Evolutionary conservation across 257 asterid genomes (phyloP).

Genomic region (Hygrophila difformis): DNA sequence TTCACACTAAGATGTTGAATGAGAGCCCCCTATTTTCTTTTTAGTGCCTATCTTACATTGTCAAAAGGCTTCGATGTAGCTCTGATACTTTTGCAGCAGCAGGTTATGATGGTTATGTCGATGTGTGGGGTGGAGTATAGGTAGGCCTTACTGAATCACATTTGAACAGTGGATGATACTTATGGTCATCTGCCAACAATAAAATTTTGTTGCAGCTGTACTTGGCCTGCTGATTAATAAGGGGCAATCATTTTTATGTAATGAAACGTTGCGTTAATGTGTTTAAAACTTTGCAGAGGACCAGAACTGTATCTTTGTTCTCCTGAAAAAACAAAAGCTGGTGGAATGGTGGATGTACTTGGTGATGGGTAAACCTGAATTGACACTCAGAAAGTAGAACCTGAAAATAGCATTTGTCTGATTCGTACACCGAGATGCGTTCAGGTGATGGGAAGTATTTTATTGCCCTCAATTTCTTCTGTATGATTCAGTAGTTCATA

Average conservation of each 20-base stretch:
- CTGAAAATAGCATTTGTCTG: conserved; percentile 63
- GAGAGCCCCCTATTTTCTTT: too few species aligned
- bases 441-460: conserved; percentile 71
- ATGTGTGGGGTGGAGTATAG: conserved; percentile 96
- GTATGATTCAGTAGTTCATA: not conserved
- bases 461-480: not conserved
- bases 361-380: conserved; percentile 82
- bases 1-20: too few species aligned
- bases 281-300: conserved; percentile 46
- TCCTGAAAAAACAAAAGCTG: conserved; percentile 69
- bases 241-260: not conserved
- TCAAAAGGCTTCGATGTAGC: too few species aligned
- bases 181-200: not conserved
- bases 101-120: too few species aligned
- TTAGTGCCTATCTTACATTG: too few species aligned
- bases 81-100: too few species aligned
- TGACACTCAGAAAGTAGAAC: conserved; percentile 81
- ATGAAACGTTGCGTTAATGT: not conserved
- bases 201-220: not conserved
- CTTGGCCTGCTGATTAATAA: conserved; percentile 4
- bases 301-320: conserved; percentile 57
- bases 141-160: conserved; percentile 23
- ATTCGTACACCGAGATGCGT: conserved; percentile 73
- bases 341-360: conserved; percentile 92
- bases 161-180: not conserved